Evolutionary conservation across 768 basidiomycete species (phyloP), one percentile per base, ranked within the genome.

Genomic region (Trametes punicea): DNA sequence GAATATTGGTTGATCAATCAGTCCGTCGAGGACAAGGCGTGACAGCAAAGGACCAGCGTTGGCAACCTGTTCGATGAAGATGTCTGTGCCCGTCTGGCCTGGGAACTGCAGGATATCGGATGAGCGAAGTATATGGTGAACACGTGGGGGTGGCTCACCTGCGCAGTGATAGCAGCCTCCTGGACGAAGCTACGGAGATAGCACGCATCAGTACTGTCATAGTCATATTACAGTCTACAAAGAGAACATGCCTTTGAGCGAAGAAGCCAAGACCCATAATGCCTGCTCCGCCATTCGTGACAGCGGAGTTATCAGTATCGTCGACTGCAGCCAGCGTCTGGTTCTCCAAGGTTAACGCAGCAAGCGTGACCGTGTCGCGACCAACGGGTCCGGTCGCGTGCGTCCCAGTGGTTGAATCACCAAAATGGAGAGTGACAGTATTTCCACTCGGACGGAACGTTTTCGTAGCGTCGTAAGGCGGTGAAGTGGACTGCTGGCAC

Each of bases 251-350:
- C 87, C 87, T 89, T 57, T 86, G 85, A n/a, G 78, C 65, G 1
- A 88, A 86, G 59, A 90, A 90, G 0, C 90, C 88, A 10, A 90
- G 74, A 0, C 89, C 90, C 56, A 90, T 77, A 42, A 90, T 87
- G 2, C 88, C 89, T n/a, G 80, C 77, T 18, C 81, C 74, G 2
- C 81, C 81, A 2, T 78, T 80, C 39, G 78, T 73, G 45, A 77
- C 62, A 15, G 89, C 75, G n/a, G 75, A 82, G n/a, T 85, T 85
- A 59, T 89, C 83, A 5, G 89, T 92, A 45, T 78, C 69, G 65
- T 86, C 83, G 36, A 90, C 81, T 6, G 85, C 81, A 7, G 81
- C 85, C 57, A 90, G 81, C 46, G 75, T 79, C 61, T 90, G 87
- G 39, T 75, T 69, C 8, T 67, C 65, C 30, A 85, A 58, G 2